Evolutionary conservation across 768 basidiomycete genomes (phyloP).

Genomic region (Botryobasidium botryosum): DNA sequence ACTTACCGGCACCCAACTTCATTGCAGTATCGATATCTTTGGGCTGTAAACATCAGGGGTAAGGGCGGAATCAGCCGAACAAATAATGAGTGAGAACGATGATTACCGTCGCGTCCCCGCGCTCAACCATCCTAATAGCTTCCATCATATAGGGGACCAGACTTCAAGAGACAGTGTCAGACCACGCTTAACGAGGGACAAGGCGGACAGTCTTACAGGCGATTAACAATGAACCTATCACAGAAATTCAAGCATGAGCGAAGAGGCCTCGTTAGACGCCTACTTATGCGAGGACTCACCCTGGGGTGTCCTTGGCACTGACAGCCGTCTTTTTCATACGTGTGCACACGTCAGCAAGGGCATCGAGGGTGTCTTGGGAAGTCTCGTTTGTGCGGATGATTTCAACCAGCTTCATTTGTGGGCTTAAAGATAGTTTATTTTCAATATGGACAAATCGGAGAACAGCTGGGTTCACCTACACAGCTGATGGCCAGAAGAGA

Average conservation of each 20-base stretch:
- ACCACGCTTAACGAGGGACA: not conserved
- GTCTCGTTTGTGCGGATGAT: conserved; percentile 24
- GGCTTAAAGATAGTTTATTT: not conserved
- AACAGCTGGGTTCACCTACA: conserved; percentile 4
- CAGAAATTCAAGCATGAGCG: not conserved
- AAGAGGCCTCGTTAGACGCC: not conserved
- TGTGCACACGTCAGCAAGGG: conserved; percentile 21
- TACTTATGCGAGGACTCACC: conserved; percentile 12
- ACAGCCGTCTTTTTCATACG: conserved; percentile 25
- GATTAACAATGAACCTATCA: conserved; percentile 26
- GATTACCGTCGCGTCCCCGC: conserved; percentile 23
- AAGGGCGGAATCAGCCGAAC: not conserved
- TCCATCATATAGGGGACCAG: conserved; percentile 29
- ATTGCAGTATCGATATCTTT: conserved; percentile 28
- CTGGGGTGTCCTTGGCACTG: conserved; percentile 26
- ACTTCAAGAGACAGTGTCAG: not conserved
- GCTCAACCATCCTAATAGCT: conserved; percentile 26
- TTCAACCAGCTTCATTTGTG: conserved; percentile 27
- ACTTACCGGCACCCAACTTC: conserved; percentile 28
- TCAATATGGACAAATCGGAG: not conserved
- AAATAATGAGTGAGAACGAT: not conserved
- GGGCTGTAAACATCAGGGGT: conserved; percentile 4
- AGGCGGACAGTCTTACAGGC: conserved; percentile 13
- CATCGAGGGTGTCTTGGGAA: conserved; percentile 19
- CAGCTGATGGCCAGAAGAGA: conserved; percentile 2